Evolutionary conservation across 495 filamentous ascomycete genomes (phyloP), one percentile per base, ranked within the genome.

Genomic region (Xylaria intraflava): DNA sequence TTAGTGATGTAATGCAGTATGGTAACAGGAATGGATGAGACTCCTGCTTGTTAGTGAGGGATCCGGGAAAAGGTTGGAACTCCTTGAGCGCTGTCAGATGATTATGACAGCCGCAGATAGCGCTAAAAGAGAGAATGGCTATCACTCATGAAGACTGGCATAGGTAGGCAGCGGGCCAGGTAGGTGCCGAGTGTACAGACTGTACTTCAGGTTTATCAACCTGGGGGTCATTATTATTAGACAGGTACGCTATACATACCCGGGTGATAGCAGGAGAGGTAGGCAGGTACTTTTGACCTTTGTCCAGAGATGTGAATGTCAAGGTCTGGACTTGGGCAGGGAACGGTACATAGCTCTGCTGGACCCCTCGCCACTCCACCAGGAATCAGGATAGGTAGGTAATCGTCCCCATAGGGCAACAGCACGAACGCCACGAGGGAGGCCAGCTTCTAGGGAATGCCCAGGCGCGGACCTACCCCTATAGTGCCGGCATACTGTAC

Each of bases 281-380:
- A 43, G 31, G 46, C 20, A 36, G 33, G 45, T 55, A 55, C 52
- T 39, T 55, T 49, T 41, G 42, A 19, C 45, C 16, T 17, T 49
- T 33, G 35, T 33, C 46, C 45, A 41, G 35, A 55, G 44, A 55
- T 45, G 52, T 55, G 33, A 55, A 55, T 36, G 52, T 55, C 52
- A 55, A 55, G 45, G 51, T 45, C 52, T 55, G 45, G 45, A 45
- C 42, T 55, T 55, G 51, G 44, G 30, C 33, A 9, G 22, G 52
- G 52, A 43, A 45, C 35, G n/a, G 17, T 38, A 38, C 35, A n/a
- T 38, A 45, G 35, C 45, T 46, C 35, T 45, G 47, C 35, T 45
- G 47, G 52, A 26, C 12, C 26, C 36, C 45, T 55, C 52, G 52
- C 49, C 45, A 42, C 43, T 46, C 44, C 33, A 33, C 38, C 43